phyloP scores from a whole-genome alignment of 208 protist genomes.

The Angomonas ambiguus region DNA sequence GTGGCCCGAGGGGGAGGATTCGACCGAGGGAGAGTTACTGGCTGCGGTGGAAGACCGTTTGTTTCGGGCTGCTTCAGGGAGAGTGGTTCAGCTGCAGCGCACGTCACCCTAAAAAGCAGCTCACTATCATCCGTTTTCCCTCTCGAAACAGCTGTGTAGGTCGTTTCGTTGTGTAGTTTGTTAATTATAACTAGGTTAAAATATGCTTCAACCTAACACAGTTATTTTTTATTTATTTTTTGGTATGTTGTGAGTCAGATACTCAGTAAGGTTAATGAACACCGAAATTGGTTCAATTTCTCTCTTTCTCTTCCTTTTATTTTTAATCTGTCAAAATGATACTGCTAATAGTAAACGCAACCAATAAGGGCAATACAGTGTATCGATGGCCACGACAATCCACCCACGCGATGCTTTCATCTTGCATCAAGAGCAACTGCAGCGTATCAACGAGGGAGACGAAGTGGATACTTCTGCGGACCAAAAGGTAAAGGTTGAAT shows the following conservation, averaged over 20 bases:
- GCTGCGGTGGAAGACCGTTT: constrained; percentile 85
- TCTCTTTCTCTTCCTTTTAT: constrained; percentile 5
- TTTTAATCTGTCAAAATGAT: not conserved
- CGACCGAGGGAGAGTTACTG: constrained; percentile 48
- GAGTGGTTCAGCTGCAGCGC: constrained; percentile 20
- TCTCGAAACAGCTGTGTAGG: too few relatives aligned
- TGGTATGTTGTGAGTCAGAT: not conserved
- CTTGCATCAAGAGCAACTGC: constrained; percentile 83
- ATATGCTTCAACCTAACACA: constrained; percentile 2
- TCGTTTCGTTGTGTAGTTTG: too few relatives aligned
- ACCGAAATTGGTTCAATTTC: not conserved
- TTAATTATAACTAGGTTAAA: too few relatives aligned
- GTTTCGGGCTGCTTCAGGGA: constrained; percentile 87
- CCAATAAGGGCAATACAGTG: too few relatives aligned
- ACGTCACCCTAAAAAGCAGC: not conserved
- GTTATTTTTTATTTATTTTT: not conserved
- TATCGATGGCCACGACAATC: constrained; percentile 40
- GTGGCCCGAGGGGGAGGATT: constrained; percentile 30
- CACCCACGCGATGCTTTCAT: constrained; percentile 83
- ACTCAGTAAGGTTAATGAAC: not conserved
- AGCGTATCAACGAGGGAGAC: constrained; percentile 85
- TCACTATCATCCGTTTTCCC: not conserved
- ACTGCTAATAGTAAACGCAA: too few relatives aligned
- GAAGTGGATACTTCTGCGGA: constrained; percentile 88
- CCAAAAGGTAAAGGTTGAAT: constrained; percentile 85